Conservation (phyloP, 208 protist genomes). For the Acanthamoeba culbertsoni region DNA sequence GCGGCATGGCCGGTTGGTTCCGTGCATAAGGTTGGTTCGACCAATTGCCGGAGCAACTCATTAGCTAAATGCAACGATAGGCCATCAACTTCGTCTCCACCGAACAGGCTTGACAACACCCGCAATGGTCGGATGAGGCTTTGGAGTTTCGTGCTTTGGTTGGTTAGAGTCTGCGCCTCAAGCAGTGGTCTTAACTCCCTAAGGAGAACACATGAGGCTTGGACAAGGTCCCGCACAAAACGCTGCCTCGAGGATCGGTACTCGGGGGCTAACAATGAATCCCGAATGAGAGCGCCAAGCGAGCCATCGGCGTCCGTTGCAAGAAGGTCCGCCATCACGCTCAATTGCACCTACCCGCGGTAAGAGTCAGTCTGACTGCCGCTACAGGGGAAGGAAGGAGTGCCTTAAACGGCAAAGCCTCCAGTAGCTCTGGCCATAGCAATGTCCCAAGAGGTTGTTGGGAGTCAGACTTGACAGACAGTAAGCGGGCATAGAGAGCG, state of each 20-base stretch:
- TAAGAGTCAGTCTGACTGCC: background rate
- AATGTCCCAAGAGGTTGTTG: background rate
- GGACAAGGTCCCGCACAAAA: background rate
- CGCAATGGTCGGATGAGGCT: background rate
- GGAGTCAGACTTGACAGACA: background rate
- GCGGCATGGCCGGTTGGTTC: background rate
- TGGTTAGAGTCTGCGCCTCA: background rate
- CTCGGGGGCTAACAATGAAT: background rate
- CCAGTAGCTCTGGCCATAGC: constrained; percentile 21
- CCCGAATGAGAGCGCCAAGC: background rate
- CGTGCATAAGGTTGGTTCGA: background rate
- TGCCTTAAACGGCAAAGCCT: background rate
- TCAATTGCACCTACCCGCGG: background rate
- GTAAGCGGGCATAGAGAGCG: background rate
- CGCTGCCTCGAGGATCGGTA: background rate
- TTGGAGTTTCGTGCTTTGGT: background rate
- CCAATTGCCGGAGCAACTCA: background rate
- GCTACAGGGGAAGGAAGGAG: background rate
- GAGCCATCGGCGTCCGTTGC: background rate
- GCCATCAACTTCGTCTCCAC: background rate
- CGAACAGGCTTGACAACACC: background rate
- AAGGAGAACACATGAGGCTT: background rate
- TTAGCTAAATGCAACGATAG: background rate
- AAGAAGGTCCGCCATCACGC: background rate
- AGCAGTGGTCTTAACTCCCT: background rate